Evolutionary conservation across 2,329 filamentous ascomycete species (phyloP).

Genomic region (Tolypocladium cylindrosporum): DNA sequence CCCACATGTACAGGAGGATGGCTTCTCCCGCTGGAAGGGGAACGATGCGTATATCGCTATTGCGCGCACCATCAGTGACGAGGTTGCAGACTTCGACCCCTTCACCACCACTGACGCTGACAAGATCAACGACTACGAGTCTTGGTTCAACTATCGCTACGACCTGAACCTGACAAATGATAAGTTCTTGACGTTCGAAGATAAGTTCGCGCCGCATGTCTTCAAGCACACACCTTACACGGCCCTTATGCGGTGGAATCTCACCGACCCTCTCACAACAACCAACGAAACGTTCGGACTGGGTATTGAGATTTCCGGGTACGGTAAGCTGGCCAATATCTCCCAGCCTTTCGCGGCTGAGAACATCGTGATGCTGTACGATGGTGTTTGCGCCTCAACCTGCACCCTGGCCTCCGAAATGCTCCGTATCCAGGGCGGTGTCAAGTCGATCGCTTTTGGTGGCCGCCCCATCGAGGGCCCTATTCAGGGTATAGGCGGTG

Average conservation of each 20-base stretch:
- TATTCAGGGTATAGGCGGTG: conserved; percentile 44
- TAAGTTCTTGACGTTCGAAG: conserved; percentile 38
- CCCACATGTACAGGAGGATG: conserved; percentile 23
- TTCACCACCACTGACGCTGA: conserved; percentile 27
- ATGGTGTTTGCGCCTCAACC: conserved; percentile 48
- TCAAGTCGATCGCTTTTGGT: conserved; percentile 42
- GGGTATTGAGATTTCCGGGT: conserved; percentile 31
- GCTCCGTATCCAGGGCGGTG: conserved; percentile 38
- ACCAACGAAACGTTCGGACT: conserved; percentile 20
- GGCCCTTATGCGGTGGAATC: conserved; percentile 39
- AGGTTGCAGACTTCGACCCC: conserved; percentile 33
- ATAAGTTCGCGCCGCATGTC: conserved; percentile 29
- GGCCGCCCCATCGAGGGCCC: conserved; percentile 34
- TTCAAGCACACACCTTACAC: conserved; percentile 45
- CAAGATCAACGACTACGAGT: conserved; percentile 33
- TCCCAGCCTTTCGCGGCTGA: conserved; percentile 45
- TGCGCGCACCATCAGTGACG: conserved; percentile 31
- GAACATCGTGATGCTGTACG: conserved; percentile 48
- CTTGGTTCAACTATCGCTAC: conserved; percentile 39
- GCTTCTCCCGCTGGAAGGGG: conserved; percentile 27
- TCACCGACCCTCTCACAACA: conserved; percentile 30
- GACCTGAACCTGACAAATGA: conserved; percentile 37
- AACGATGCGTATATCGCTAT: conserved; percentile 31
- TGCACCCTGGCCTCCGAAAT: conserved; percentile 48
- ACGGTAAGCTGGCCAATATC: conserved; percentile 23